A percentile compares a stretch with the other conserved stretches of the same genome.
Evolutionary conservation across 148 eudicot genomes (phyloP).

Genomic region (Spergularia bocconei): DNA sequence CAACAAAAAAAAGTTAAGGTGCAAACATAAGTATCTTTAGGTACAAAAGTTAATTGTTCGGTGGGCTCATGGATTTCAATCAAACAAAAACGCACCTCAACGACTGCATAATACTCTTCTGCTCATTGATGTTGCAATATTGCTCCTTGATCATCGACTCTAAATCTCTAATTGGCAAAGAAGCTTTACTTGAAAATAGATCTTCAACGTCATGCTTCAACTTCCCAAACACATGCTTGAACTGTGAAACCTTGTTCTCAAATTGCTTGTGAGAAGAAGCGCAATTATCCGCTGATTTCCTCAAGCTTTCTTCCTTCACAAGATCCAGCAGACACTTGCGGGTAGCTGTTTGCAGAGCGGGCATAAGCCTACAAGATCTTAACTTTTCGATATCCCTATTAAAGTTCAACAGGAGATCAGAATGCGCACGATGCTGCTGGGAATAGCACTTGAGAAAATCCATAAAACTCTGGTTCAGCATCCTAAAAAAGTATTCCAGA

Average conservation of each 20-base stretch:
- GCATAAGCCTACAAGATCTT: constrained; percentile 63
- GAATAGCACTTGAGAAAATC: constrained; percentile 74
- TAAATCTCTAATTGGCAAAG: constrained; percentile 61
- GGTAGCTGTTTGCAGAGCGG: constrained; percentile 58
- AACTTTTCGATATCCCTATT: constrained; percentile 72
- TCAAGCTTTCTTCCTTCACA: constrained; percentile 81
- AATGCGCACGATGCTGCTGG: constrained; percentile 65
- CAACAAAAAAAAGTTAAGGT: neutral
- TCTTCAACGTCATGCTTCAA: constrained; percentile 72
- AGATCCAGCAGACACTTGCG: constrained; percentile 81
- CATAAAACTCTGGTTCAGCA: constrained; percentile 65
- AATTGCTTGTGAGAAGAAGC: constrained; percentile 79
- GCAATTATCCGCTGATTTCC: constrained; percentile 69
- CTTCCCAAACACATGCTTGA: constrained; percentile 84
- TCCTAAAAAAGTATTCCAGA: constrained; percentile 69
- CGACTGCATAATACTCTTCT: constrained; percentile 88
- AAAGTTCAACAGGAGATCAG: constrained; percentile 61
- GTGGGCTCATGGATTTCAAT: neutral
- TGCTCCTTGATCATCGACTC: constrained; percentile 66
- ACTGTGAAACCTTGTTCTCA: constrained; percentile 82
- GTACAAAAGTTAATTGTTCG: neutral
- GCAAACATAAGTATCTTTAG: neutral
- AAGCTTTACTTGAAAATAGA: constrained; percentile 69
- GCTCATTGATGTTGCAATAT: constrained; percentile 52
- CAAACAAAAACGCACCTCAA: constrained; percentile 55